Evolutionary conservation across 2,329 filamentous ascomycete genomes (phyloP), one percentile per base, ranked within the genome.

Genomic region (Simplicillium sp.): DNA sequence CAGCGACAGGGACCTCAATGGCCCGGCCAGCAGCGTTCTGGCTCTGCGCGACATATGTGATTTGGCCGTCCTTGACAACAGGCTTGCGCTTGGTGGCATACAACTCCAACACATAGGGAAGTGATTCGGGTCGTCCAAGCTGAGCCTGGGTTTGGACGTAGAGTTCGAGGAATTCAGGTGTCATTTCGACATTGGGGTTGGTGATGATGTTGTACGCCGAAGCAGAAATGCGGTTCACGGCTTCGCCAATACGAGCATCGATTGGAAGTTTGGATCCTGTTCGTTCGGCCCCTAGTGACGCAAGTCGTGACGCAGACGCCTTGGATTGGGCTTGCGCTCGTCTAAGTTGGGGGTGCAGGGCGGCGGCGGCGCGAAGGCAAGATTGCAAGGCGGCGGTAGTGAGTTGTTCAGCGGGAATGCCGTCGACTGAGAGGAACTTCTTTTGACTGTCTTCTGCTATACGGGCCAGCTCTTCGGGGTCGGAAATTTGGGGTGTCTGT

Each of bases 11-110:
- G n/a, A 72, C 56, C 13, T 87, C 79, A 20, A 97, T 76, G 11
- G 88, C 87, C 54, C 80, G 82, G 41, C 78, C 72, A 35, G 81
- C 70, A 36, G 75, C 72, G 46, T 82, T 80, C 13, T 87, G 82
- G 34, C 84, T 85, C 34, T 76, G 77, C 38, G 69, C 58, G 33
- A 66, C 68, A 54, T 80, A 87, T 46, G 65, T 64, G 39, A 86
- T 66, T 8, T 73, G 73, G 13, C 72, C 73, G 14, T 75, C 71
- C 38, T 70, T 70, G 51, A 77, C 67, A 38, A 72, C 64, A 3
- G 88, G 84, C 46, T 80, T 68, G 9, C 86, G 83, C 61, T 97
- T 98, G 50, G 77, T 77, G 37, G 87, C 86, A 58, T 90, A 97
- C 40, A 96, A 71, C 42, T 80, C 68, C 54, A 98, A 83, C 34